Evolutionary conservation across 768 basidiomycete genomes (phyloP).

Genomic region (Tricholoma sp.): DNA sequence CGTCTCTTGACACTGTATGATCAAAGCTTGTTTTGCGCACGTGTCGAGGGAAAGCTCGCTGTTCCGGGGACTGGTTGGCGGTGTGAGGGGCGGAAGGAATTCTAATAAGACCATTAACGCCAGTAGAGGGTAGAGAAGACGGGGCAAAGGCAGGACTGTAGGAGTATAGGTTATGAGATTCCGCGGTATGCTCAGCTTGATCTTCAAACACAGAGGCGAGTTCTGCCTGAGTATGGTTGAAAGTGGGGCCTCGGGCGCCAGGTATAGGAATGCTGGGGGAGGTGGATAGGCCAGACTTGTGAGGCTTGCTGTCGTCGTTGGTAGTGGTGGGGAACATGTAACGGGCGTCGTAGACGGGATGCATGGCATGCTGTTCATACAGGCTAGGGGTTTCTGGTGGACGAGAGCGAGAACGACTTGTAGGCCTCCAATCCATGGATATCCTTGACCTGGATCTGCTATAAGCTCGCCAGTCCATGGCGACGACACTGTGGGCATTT

Average conservation of each 20-base stretch:
- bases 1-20: conserved; percentile 76
- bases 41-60: conserved; percentile 71
- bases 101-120: conserved; percentile 54
- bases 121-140: conserved; percentile 69
- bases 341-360: conserved; percentile 35
- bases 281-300: conserved; percentile 14
- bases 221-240: conserved; percentile 35
- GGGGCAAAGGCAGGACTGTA: conserved; percentile 54
- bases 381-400: conserved; percentile 51
- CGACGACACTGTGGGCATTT: conserved; percentile 38
- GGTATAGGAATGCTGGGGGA: conserved; percentile 36
- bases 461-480: conserved; percentile 93
- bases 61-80: conserved; percentile 25
- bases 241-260: conserved; percentile 36
- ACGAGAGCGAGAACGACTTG: conserved; percentile 73
- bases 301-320: conserved; percentile 19
- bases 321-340: conserved; percentile 37
- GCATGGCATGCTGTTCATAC: conserved; percentile 40
- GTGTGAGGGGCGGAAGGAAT: conserved; percentile 29
- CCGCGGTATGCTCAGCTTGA: conserved; percentile 26
- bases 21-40: conserved; percentile 95
- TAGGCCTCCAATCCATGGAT: conserved; percentile 88
- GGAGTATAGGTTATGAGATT: conserved; percentile 29
- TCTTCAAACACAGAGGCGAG: conserved; percentile 46
- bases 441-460: conserved; percentile 88